phyloP scores from a whole-genome alignment of 2,329 filamentous ascomycete species.

The Aspergillus tamarii region DNA sequence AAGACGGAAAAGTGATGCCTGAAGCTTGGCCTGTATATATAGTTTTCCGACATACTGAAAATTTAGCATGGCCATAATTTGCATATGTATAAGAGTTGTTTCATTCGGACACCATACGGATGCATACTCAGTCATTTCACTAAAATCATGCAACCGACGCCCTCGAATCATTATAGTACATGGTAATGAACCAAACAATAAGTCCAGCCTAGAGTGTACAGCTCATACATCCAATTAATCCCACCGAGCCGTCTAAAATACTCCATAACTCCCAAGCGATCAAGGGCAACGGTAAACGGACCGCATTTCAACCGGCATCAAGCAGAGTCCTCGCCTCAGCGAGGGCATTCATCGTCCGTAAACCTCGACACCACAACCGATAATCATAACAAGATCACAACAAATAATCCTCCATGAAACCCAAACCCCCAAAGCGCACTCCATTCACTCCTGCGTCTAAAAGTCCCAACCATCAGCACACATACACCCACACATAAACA shows the following conservation, averaged over 20 bases:
- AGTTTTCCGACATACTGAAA: not conserved
- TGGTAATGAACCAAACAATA: not conserved
- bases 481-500: not conserved
- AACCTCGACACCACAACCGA: not conserved
- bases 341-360: no score
- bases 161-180: not conserved
- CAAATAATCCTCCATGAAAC: not conserved
- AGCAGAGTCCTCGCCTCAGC: not conserved
- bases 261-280: not conserved
- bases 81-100: not conserved
- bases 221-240: not conserved
- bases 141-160: not conserved
- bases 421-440: no score
- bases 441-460: slow-evolving; percentile 16
- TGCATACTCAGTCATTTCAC: not conserved
- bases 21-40: not conserved
- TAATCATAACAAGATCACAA: not conserved
- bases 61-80: not conserved
- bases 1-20: not conserved
- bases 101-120: not conserved
- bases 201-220: not conserved
- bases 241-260: not conserved
- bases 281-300: not conserved
- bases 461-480: not conserved
- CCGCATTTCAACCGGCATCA: not conserved